phyloP scores from a whole-genome alignment of 1,284 basidiomycete genomes.

The Apiotrichum siamense region DNA sequence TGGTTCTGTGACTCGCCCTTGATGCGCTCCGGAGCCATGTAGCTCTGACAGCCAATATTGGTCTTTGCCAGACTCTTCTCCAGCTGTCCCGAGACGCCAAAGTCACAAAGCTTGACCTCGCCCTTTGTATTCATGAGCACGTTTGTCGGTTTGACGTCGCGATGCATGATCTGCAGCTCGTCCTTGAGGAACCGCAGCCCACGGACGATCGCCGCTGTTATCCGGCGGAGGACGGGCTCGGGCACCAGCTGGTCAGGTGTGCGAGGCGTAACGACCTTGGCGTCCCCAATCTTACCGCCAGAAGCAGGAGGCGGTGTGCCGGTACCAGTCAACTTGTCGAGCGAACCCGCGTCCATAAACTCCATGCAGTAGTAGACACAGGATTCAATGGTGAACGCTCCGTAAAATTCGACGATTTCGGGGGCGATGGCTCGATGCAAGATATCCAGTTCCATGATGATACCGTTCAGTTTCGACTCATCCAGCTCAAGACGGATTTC shows the following conservation, averaged over 20 bases:
- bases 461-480: constrained; percentile 85
- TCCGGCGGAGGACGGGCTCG: constrained; percentile 77
- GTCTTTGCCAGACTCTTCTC: constrained; percentile 96
- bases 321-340: constrained; percentile 72
- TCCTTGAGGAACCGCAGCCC: constrained; percentile 95
- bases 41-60: constrained; percentile 96
- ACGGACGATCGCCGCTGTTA: constrained; percentile 76
- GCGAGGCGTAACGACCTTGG: constrained; percentile 1
- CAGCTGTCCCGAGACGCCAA: constrained; percentile 94
- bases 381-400: constrained; percentile 96
- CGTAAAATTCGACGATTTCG: constrained; percentile 96
- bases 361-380: constrained; percentile 99
- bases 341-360: constrained; percentile 92
- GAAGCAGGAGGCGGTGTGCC: constrained; percentile 19
- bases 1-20: constrained; percentile 86
- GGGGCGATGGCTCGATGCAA: constrained; percentile 86
- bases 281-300: background rate
- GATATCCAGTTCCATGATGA: constrained; percentile 98
- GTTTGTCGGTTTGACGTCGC: constrained; percentile 92
- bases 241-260: constrained; percentile 52
- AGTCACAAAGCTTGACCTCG: constrained; percentile 92
- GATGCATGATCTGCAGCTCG: constrained; percentile 91
- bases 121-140: constrained; percentile 85
- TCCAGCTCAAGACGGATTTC: constrained; percentile 98
- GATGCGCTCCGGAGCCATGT: constrained; percentile 99